These are phyloP conservation scores for Decorospora gaudefroyi DNA, from an alignment of 2,329 filamentous ascomycete genomes.

Conservation along the genomic window DNA sequence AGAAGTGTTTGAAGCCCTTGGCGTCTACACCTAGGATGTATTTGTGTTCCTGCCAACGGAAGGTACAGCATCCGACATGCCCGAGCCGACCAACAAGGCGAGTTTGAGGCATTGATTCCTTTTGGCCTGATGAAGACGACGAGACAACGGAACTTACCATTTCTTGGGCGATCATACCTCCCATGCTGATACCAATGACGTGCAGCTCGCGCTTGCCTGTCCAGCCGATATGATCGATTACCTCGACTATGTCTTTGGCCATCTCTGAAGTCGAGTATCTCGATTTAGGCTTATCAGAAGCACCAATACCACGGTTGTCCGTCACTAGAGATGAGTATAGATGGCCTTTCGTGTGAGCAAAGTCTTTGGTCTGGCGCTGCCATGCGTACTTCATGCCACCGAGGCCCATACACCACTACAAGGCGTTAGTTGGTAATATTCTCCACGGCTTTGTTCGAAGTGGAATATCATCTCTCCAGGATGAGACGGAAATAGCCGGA, in stretches of 20 bases:
- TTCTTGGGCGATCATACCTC: slow-evolving; percentile 92
- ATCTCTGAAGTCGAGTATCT: slow-evolving; percentile 84
- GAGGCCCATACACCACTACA: slow-evolving; percentile 79
- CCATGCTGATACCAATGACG: slow-evolving; percentile 79
- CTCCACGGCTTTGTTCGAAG: no score
- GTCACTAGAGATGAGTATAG: slow-evolving; percentile 75
- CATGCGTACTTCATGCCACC: slow-evolving; percentile 70
- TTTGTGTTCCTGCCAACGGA: slow-evolving; percentile 30
- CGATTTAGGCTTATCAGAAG: slow-evolving; percentile 72
- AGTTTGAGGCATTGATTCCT: slow-evolving; percentile 11
- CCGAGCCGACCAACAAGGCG: not conserved
- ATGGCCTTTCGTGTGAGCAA: slow-evolving; percentile 70
- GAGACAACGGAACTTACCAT: slow-evolving; percentile 53
- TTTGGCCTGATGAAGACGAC: slow-evolving; percentile 4
- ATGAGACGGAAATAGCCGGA: slow-evolving; percentile 1
- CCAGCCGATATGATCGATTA: slow-evolving; percentile 73
- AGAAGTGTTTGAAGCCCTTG: slow-evolving; percentile 23
- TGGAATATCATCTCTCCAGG: no score
- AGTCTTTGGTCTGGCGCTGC: slow-evolving; percentile 83
- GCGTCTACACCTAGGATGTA: slow-evolving; percentile 10
- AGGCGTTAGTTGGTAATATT: slow-evolving; percentile 15
- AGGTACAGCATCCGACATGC: slow-evolving; percentile 30
- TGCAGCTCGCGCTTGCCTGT: slow-evolving; percentile 63
- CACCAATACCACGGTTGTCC: slow-evolving; percentile 85
- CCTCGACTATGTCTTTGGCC: slow-evolving; percentile 76